These are phyloP conservation scores for Buxus sempervirens DNA, from an alignment of 164 flowering plant species.

Conservation along the genomic window DNA sequence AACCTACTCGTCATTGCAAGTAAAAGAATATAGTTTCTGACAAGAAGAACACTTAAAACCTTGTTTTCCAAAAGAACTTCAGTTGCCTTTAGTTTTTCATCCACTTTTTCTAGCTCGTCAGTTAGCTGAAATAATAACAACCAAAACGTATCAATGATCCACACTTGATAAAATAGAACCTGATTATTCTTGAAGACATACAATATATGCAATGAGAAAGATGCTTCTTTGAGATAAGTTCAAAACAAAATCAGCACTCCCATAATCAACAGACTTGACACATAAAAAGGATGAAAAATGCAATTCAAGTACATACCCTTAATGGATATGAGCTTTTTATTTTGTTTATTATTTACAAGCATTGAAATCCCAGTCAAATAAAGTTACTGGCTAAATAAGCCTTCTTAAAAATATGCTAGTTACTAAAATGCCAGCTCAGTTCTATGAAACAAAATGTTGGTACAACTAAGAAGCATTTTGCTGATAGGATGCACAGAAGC, in stretches of 20 bases:
- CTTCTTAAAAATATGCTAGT: not conserved
- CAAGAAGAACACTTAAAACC: slow-evolving; percentile 24
- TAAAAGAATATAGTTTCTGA: not conserved
- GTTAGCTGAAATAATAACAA: slow-evolving; percentile 39
- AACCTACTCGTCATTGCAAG: slow-evolving; percentile 1
- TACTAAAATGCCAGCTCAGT: too few relatives aligned
- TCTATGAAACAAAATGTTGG: too few relatives aligned
- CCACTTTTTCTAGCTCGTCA: slow-evolving; percentile 54
- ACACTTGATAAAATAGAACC: slow-evolving; percentile 3
- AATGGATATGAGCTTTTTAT: not conserved
- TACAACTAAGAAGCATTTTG: too few relatives aligned
- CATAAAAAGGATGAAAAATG: not conserved
- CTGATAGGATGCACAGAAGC: too few relatives aligned
- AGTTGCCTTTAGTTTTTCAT: slow-evolving; percentile 56
- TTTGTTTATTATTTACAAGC: not conserved
- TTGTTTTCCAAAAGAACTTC: slow-evolving; percentile 61
- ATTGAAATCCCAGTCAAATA: not conserved
- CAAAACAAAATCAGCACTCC: not conserved
- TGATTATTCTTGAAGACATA: not conserved
- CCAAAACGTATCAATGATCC: not conserved
- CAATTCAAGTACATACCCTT: not conserved
- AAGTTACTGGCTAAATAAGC: not conserved
- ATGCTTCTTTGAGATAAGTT: not conserved
- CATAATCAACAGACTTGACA: not conserved
- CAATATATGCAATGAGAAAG: not conserved